Evolutionary conservation across 2,329 filamentous ascomycete species (phyloP).

Genomic region (Oidium heveae): DNA sequence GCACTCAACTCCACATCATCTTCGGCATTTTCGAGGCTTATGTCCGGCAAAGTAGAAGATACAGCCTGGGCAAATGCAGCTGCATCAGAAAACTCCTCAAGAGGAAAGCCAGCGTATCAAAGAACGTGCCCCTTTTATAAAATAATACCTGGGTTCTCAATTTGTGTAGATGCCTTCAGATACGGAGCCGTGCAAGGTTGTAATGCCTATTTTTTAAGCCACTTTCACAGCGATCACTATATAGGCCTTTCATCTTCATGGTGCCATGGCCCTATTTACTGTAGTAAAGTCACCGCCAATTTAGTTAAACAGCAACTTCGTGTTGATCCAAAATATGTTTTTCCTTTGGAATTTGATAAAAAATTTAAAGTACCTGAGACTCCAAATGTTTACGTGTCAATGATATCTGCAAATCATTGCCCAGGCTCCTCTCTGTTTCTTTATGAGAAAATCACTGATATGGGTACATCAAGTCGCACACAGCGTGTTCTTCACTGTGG

Average conservation of each 20-base stretch:
- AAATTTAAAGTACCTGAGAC: constrained; percentile 58
- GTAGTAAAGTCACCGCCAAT: constrained; percentile 76
- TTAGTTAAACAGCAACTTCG: constrained; percentile 66
- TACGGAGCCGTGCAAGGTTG: constrained; percentile 86
- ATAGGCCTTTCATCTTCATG: constrained; percentile 71
- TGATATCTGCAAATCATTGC: constrained; percentile 93
- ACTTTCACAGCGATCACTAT: constrained; percentile 97
- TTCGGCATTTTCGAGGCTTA: constrained; percentile 78
- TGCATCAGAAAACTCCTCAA: constrained; percentile 47
- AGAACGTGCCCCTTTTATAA: constrained; percentile 97
- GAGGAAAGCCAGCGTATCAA: constrained; percentile 67
- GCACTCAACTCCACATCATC: constrained; percentile 16
- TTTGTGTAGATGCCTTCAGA: constrained; percentile 87
- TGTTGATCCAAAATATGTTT: constrained; percentile 66
- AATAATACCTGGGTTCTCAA: constrained; percentile 76
- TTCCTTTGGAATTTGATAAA: constrained; percentile 65
- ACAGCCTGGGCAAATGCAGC: constrained; percentile 74
- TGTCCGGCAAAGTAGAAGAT: constrained; percentile 80
- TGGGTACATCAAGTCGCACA: constrained; percentile 29
- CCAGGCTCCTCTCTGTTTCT: constrained; percentile 84
- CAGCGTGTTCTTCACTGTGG: constrained; percentile 85
- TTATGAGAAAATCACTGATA: constrained; percentile 54
- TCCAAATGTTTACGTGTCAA: constrained; percentile 63
- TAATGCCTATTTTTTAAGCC: constrained; percentile 85
- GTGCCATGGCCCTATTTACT: constrained; percentile 89